phyloP scores from a whole-genome alignment of 2,329 filamentous ascomycete species.

The Beauveria australis region DNA sequence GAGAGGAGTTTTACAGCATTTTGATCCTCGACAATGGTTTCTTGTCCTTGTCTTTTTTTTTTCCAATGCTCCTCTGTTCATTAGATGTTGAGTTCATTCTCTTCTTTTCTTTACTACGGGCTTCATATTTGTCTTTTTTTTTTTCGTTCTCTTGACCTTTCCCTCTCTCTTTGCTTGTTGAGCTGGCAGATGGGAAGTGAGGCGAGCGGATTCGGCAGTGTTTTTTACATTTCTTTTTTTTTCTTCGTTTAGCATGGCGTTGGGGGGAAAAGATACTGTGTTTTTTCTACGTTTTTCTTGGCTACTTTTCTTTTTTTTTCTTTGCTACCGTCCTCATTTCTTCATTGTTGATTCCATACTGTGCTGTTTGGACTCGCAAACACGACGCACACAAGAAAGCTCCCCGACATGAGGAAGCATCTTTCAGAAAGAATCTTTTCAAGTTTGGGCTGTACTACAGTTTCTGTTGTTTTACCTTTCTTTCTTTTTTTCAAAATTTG shows the following conservation, averaged over 20 bases:
- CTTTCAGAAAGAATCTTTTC: background rate
- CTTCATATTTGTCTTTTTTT: background rate
- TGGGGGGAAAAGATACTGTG: slow-evolving; percentile 19
- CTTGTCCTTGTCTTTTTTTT: background rate
- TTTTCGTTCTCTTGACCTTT: background rate
- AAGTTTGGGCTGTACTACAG: background rate
- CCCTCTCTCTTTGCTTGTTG: background rate
- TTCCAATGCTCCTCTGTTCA: background rate
- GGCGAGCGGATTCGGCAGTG: background rate
- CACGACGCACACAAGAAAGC: background rate
- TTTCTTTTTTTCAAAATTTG: background rate
- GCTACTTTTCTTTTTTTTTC: slow-evolving; percentile 3
- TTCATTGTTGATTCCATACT: background rate
- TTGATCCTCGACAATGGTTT: background rate
- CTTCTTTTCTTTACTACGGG: slow-evolving; percentile 5
- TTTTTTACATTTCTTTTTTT: background rate
- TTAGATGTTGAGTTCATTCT: too few species aligned
- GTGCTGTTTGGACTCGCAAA: too few species aligned
- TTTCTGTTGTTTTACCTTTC: background rate
- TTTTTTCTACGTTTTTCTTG: background rate
- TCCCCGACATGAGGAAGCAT: background rate
- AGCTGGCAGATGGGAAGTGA: background rate
- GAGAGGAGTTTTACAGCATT: slow-evolving; percentile 12
- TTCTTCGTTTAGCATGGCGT: slow-evolving; percentile 24
- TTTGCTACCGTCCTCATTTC: background rate